These are phyloP conservation scores for Aspergillus oerlinghausenensis DNA, from an alignment of 2,329 filamentous ascomycete genomes.

Conservation along the genomic window DNA sequence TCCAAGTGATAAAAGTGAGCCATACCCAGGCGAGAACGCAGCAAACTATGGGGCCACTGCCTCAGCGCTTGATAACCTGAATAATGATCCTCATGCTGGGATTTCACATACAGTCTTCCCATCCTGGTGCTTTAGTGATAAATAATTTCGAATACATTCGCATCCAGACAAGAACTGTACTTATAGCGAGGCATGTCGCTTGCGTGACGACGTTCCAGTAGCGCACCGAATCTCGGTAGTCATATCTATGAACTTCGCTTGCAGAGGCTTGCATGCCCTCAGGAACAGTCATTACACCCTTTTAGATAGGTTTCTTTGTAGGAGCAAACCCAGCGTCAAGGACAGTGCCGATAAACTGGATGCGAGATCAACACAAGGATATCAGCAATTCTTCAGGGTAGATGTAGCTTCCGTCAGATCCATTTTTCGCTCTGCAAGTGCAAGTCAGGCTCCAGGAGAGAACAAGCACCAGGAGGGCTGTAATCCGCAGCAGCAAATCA, in stretches of 20 bases:
- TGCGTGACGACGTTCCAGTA: conserved; percentile 16
- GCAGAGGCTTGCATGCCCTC: background rate
- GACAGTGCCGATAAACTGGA: background rate
- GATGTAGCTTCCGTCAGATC: background rate
- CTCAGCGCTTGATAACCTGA: background rate
- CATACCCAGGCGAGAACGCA: conserved; percentile 20
- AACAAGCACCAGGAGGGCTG: background rate
- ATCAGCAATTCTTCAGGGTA: background rate
- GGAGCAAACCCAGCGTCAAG: background rate
- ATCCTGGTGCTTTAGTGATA: conserved; percentile 19
- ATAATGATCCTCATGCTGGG: background rate
- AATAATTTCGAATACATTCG: conserved; percentile 24
- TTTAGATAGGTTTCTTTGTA: background rate
- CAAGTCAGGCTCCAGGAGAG: background rate
- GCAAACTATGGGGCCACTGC: conserved; percentile 4
- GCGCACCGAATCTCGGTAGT: conserved; percentile 10
- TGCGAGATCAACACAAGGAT: background rate
- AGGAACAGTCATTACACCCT: background rate
- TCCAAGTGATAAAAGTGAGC: background rate
- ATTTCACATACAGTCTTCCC: conserved; percentile 20
- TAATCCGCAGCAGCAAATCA: background rate
- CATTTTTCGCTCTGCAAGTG: background rate
- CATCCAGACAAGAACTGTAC: conserved; percentile 15
- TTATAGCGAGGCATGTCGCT: conserved; percentile 14
- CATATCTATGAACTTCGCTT: background rate